Conservation (phyloP, 176 grass and related monocot genomes). For the Chloris gayana region DNA sequence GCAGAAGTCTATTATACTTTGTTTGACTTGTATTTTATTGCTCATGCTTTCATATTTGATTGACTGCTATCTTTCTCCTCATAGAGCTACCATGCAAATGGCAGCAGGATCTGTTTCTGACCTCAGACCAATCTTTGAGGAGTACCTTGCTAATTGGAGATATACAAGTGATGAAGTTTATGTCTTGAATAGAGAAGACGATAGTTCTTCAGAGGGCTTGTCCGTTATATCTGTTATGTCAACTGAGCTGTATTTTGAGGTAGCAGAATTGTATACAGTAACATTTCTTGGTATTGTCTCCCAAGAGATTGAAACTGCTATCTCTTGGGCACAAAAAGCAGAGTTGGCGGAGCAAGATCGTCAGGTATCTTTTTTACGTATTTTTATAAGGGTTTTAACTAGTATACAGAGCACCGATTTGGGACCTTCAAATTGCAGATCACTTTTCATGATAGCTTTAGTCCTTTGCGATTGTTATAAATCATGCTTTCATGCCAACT, state of each 20-base stretch:
- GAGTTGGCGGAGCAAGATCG: slow-evolving; percentile 43
- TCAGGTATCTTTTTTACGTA: slow-evolving; percentile 37
- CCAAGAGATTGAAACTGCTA: slow-evolving; percentile 45
- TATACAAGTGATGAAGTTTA: slow-evolving; percentile 46
- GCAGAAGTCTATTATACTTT: neutral
- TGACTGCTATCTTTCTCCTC: slow-evolving; percentile 30
- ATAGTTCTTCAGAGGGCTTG: slow-evolving; percentile 10
- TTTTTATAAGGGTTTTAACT: neutral
- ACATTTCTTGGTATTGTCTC: slow-evolving; percentile 61
- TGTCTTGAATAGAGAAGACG: slow-evolving; percentile 44
- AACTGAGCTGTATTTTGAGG: slow-evolving; percentile 52
- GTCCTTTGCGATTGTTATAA: neutral
- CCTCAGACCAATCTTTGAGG: slow-evolving; percentile 61
- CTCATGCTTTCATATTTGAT: neutral
- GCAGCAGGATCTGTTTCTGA: slow-evolving; percentile 47
- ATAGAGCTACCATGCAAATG: slow-evolving; percentile 77
- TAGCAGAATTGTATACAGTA: slow-evolving; percentile 67
- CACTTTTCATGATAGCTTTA: neutral
- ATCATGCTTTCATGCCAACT: neutral
- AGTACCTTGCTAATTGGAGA: slow-evolving; percentile 72
- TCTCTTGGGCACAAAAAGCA: slow-evolving; percentile 59
- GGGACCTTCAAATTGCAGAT: too few species aligned
- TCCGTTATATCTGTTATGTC: slow-evolving; percentile 32
- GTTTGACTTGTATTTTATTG: neutral
- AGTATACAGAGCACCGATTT: too few species aligned